Percentiles rank a stretch among this genome's conserved stretches.
Evolutionary conservation across 2,329 filamentous ascomycete genomes (phyloP).

Genomic region (Arthrocladium fulminans): DNA sequence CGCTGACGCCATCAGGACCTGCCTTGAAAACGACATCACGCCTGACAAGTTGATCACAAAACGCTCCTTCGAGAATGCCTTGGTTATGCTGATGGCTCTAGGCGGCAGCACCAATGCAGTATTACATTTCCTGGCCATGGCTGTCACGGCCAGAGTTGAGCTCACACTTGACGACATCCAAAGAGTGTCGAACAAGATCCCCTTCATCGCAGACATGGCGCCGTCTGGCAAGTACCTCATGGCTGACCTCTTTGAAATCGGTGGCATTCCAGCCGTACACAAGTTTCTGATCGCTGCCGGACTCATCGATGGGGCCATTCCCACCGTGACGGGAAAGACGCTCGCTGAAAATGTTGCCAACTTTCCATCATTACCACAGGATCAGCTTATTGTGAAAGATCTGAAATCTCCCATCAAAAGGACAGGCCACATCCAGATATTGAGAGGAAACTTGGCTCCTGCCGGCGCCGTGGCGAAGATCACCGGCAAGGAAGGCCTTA

Average conservation of each 20-base stretch:
- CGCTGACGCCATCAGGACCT: slow-evolving; percentile 66
- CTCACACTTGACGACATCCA: slow-evolving; percentile 76
- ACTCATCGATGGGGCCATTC: slow-evolving; percentile 67
- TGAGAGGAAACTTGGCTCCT: slow-evolving; percentile 79
- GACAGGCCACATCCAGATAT: slow-evolving; percentile 79
- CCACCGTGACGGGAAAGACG: slow-evolving; percentile 76
- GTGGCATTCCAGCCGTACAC: slow-evolving; percentile 75
- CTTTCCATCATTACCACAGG: slow-evolving; percentile 67
- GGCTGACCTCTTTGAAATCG: slow-evolving; percentile 78
- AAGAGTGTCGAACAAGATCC: slow-evolving; percentile 70
- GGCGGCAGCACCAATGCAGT: slow-evolving; percentile 85
- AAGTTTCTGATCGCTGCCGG: slow-evolving; percentile 72
- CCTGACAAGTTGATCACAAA: slow-evolving; percentile 74
- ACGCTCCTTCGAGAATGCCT: slow-evolving; percentile 73
- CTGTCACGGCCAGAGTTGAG: slow-evolving; percentile 68
- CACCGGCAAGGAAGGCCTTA: slow-evolving; percentile 83
- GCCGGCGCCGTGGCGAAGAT: slow-evolving; percentile 91
- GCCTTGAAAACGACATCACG: slow-evolving; percentile 74
- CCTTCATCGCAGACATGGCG: slow-evolving; percentile 76
- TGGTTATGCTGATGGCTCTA: slow-evolving; percentile 86
- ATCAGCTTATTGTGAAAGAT: slow-evolving; percentile 74
- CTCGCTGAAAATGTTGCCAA: slow-evolving; percentile 70
- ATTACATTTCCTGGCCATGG: slow-evolving; percentile 84
- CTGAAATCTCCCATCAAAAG: slow-evolving; percentile 75
- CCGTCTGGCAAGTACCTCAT: slow-evolving; percentile 79